These are phyloP conservation scores for Diutina rugosa DNA, from an alignment of 1,139 yeast species.

Conservation along the genomic window DNA sequence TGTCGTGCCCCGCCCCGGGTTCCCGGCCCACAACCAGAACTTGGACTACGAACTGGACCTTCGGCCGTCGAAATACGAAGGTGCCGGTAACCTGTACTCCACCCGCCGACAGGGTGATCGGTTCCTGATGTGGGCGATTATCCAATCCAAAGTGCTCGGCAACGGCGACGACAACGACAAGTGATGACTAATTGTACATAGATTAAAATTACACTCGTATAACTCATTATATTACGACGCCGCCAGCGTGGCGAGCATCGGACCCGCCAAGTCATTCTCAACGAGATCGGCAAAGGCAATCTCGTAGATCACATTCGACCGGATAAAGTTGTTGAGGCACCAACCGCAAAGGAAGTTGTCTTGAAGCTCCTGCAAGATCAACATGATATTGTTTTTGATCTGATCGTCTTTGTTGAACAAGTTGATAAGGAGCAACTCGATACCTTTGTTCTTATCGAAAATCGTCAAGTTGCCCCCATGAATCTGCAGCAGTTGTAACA, in stretches of 20 bases:
- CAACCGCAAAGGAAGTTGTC: conserved; percentile 35
- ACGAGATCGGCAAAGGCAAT: conserved; percentile 26
- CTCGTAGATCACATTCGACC: conserved; percentile 28
- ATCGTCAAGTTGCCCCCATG: conserved; percentile 32
- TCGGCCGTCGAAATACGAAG: background rate
- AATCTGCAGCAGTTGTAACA: conserved; percentile 23
- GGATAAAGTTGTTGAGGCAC: conserved; percentile 28
- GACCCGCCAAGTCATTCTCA: background rate
- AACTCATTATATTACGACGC: background rate
- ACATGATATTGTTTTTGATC: conserved; percentile 26
- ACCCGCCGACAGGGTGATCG: conserved; percentile 7
- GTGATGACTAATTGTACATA: background rate
- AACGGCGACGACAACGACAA: background rate
- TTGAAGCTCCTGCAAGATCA: conserved; percentile 33
- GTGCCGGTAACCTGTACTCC: background rate
- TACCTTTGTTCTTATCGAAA: conserved; percentile 36
- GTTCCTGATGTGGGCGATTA: conserved; percentile 20
- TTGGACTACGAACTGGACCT: conserved; percentile 11
- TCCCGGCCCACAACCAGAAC: conserved; percentile 18
- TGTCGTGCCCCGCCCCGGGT: conserved; percentile 21
- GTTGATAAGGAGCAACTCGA: conserved; percentile 29
- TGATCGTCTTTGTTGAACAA: conserved; percentile 36
- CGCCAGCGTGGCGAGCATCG: background rate
- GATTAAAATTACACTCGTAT: background rate
- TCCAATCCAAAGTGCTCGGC: conserved; percentile 12